Base-by-base conservation (phyloP, 2,329 filamentous ascomycete genomes). In the Diaporthe humulicola region DNA sequence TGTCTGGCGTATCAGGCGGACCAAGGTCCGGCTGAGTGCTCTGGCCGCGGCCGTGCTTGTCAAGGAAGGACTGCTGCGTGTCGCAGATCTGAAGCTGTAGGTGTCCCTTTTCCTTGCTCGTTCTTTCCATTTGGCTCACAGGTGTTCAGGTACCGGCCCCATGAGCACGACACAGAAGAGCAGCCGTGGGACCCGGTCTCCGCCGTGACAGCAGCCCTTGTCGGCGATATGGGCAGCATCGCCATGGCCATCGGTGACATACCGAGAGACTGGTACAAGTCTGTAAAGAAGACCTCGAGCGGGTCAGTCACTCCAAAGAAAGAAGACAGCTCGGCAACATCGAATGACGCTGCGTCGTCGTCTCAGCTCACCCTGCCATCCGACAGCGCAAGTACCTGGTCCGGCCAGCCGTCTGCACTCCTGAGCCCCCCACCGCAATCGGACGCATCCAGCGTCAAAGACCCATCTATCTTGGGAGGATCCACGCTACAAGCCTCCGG, bases 181-280 rank as follows among this genome's bases (percentile, higher is more conserved):
- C 93, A 95, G 58, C 95, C 95, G 0, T 92, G 90, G 79, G 95
- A 97, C 77, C 95, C 95, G 0, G 90, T 97, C 33, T 92, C 93
- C 19, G 95, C 94, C 28, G 94, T 92, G 22, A 92, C 95, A 0
- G 90, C 91, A 58, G 94, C 95, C 0, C 84, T 98, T 0, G 86
- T 98, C n/a, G 93, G 94, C 8, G 96, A 96, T n/a, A 87, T 97
- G 61, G 92, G 93, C 36, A 93, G 90, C 52, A 92, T 98, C 74
- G 90, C 94, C 79, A 93, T 97, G 89, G 94, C 95, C 1, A 88
- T 98, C 54, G 94, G 94, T 1, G 95, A 98, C 79, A 89, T 93
- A 78, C 91, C 91, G 2, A 84, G 88, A 25, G 88, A 91, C 74
- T 82, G 92, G 7, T 90, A 91, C 81, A 88, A 86, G 76, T 78